Conservation (phyloP, 352 stramenopile genomes). For the Phytophthora citrophthora region DNA sequence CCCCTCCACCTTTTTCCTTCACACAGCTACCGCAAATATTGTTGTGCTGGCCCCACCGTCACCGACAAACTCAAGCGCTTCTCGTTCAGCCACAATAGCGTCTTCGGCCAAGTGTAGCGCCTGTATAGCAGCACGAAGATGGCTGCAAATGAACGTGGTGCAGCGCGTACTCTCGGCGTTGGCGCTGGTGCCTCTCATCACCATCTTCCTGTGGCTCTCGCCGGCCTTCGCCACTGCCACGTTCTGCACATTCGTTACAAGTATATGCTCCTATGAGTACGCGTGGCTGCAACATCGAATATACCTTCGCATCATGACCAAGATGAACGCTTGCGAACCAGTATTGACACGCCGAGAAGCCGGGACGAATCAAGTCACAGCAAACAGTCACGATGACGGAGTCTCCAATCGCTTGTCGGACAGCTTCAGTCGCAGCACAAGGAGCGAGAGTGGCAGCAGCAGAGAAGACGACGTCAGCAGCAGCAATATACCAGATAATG, state of each 20-base stretch:
- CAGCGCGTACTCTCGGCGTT: constrained; percentile 68
- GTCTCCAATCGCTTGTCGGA: constrained; percentile 23
- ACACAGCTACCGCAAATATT: constrained; percentile 28
- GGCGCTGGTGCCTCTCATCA: constrained; percentile 69
- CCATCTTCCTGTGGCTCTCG: constrained; percentile 68
- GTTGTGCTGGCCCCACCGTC: constrained; percentile 27
- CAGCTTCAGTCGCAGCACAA: constrained; percentile 41
- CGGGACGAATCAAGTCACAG: constrained; percentile 1
- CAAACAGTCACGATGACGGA: constrained; percentile 9
- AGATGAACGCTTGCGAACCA: constrained; percentile 35
- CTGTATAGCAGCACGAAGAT: constrained; percentile 5
- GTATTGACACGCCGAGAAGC: constrained; percentile 8
- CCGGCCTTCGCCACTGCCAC: constrained; percentile 68
- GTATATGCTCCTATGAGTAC: constrained; percentile 76
- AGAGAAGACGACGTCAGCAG: constrained; percentile 10
- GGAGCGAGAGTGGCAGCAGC: constrained; percentile 37
- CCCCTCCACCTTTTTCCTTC: constrained; percentile 38
- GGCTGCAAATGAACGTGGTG: constrained; percentile 52
- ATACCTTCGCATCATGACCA: constrained; percentile 53
- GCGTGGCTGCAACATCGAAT: constrained; percentile 76
- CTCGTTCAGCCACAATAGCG: background rate
- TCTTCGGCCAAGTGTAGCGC: background rate
- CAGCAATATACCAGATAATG: background rate
- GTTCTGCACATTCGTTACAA: constrained; percentile 68
- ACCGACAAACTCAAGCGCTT: constrained; percentile 15